These are phyloP conservation scores for Pestalotiopsis sp. DNA, from an alignment of 2,329 filamentous ascomycete species.

Conservation along the genomic window DNA sequence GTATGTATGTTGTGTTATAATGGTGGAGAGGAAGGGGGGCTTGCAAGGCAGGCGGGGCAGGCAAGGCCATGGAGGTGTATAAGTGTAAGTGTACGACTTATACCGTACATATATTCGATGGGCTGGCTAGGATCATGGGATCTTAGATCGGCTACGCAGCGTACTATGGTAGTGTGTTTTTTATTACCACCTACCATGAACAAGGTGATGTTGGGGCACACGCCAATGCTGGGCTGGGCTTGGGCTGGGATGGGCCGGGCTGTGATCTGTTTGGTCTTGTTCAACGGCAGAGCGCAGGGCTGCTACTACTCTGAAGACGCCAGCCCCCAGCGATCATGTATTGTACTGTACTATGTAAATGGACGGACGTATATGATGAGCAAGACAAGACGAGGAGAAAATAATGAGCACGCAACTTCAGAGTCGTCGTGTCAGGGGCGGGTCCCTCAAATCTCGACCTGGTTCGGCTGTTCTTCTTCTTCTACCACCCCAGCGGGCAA, in stretches of 20 bases:
- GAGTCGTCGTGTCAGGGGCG: background rate
- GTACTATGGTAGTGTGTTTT: background rate
- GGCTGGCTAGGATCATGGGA: conserved; percentile 1
- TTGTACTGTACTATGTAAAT: background rate
- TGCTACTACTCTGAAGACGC: background rate
- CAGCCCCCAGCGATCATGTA: background rate
- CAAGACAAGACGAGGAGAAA: background rate
- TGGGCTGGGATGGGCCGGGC: background rate
- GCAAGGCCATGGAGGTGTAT: background rate
- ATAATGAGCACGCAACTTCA: background rate
- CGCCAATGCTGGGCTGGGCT: background rate
- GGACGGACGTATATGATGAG: background rate
- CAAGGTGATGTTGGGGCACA: background rate
- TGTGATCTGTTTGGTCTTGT: background rate
- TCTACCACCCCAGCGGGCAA: background rate
- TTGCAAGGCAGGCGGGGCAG: background rate
- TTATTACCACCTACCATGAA: no score
- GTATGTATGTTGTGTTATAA: background rate
- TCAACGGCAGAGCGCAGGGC: background rate
- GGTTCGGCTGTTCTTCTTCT: background rate
- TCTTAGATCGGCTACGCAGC: background rate
- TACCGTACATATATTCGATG: background rate
- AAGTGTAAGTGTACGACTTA: background rate
- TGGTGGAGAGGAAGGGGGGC: background rate
- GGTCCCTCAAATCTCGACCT: background rate